Base-by-base conservation (phyloP, 1,139 yeast genomes). In the Protomyces lactucae-debilis region DNA sequence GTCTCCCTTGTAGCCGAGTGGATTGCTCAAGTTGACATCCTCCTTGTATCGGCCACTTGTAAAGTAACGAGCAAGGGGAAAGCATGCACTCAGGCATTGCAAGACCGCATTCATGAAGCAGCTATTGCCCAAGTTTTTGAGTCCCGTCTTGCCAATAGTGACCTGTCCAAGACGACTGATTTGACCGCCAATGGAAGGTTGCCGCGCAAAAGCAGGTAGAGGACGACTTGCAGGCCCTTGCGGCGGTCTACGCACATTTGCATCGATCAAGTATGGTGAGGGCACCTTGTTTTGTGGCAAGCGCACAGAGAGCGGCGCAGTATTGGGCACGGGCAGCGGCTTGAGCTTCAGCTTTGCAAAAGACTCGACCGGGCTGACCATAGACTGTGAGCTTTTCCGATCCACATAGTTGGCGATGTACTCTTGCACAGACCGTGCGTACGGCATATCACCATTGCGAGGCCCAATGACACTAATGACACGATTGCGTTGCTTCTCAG, bases 31-130 rank as follows among this genome's bases (percentile, higher is more conserved):
- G 71, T 92, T 91, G 56, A 92, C 87, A 73, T 87, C 89, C 67
- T 82, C 82, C 67, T 82, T 82, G 74, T 87, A 92, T 0, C 86
- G 78, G 37, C 84, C 83, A 46, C 59, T 65, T 21, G 61, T 57
- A 69, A 86, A 84, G 61, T 83, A 76, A 25, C 74, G 73, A 1
- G 81, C 75, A 18, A 84, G 71, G 60, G 79, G 78, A 6, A 79
- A 77, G 0, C 85, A 81, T 1, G 85, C 85, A 9, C 82, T 74
- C 45, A 93, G 76, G 73, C 98, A 92, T 75, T 93, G 99, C 18
- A 93, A 76, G 65, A 93, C 82, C 71, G 97, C 88, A 75, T 93
- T 93, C 86, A 93, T 87, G 74, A 93, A 93, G 75, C 99, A 93
- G 0, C 97, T 88, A 72, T 91, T 93, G 0, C 98, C 97, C 68